phyloP scores from a whole-genome alignment of 2,329 filamentous ascomycete genomes.

The Apiospora arundinis region DNA sequence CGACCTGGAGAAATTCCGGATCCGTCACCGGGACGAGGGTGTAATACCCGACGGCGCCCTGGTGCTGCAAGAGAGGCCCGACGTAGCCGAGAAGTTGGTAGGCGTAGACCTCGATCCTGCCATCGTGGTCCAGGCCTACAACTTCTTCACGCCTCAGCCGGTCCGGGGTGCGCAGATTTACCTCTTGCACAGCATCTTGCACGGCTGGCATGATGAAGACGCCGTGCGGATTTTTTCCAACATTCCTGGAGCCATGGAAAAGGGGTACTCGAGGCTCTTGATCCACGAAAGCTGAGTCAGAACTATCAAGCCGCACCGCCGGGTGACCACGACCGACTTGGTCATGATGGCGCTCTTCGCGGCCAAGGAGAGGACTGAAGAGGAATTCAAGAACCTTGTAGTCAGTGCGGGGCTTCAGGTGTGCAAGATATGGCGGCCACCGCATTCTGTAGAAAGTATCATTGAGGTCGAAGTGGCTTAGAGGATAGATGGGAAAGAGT shows the following conservation, averaged over 20 bases:
- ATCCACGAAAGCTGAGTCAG: constrained; percentile 40
- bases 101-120: constrained; percentile 33
- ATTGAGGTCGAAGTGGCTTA: constrained; percentile 32
- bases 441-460: constrained; percentile 32
- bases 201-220: constrained; percentile 40
- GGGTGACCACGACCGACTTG: constrained; percentile 35
- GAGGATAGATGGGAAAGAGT: too few relatives aligned
- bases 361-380: constrained; percentile 32
- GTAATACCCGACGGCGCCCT: constrained; percentile 33
- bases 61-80: constrained; percentile 43
- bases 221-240: constrained; percentile 35
- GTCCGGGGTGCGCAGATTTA: constrained; percentile 45
- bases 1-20: constrained; percentile 22
- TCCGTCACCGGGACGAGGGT: background rate
- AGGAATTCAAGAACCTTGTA: constrained; percentile 28
- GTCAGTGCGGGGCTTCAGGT: constrained; percentile 31
- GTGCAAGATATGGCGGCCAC: constrained; percentile 29
- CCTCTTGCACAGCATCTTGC: constrained; percentile 37
- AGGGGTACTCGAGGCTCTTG: constrained; percentile 44
- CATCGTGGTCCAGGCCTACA: constrained; percentile 40
- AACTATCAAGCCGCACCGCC: constrained; percentile 27
- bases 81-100: constrained; percentile 29
- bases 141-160: constrained; percentile 48
- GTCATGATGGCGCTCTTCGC: constrained; percentile 32
- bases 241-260: constrained; percentile 36